Percentiles rank a stretch among this genome's conserved stretches.
These are phyloP conservation scores for Globisporangium megalacanthum DNA, from an alignment of 352 stramenopile genomes.

Conservation along the genomic window DNA sequence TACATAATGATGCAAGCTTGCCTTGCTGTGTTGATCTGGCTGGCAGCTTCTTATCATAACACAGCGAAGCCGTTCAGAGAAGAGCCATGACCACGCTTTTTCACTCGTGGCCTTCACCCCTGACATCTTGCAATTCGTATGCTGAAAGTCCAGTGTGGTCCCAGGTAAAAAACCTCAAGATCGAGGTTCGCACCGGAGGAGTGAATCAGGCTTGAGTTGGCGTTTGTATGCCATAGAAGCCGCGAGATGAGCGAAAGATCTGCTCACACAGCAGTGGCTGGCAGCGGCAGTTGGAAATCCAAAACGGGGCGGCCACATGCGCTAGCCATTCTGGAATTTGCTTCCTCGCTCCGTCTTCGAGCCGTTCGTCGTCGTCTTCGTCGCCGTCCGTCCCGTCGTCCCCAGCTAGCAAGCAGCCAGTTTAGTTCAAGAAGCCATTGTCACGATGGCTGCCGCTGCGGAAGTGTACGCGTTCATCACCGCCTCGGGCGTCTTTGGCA, in stretches of 20 bases:
- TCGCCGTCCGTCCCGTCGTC: background rate
- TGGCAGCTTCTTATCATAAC: too few relatives aligned
- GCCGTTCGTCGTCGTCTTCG: slow-evolving; percentile 7
- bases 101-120: background rate
- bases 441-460: slow-evolving; percentile 41
- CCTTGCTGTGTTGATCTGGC: too few relatives aligned
- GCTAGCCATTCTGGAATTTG: slow-evolving; percentile 68
- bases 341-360: slow-evolving; percentile 18
- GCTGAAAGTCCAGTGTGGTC: background rate
- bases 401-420: background rate
- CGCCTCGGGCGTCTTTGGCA: slow-evolving; percentile 59
- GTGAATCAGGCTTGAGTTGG: slow-evolving; percentile 11
- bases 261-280: slow-evolving; percentile 5
- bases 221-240: slow-evolving; percentile 25
- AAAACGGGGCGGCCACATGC: background rate
- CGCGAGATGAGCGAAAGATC: slow-evolving; percentile 8
- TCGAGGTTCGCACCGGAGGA: background rate
- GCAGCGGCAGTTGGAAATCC: slow-evolving; percentile 15
- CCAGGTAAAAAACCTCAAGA: background rate
- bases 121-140: background rate
- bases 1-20: too few relatives aligned
- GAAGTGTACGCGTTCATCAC: slow-evolving; percentile 71
- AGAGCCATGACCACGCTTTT: background rate
- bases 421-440: slow-evolving; percentile 4
- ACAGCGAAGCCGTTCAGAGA: slow-evolving; percentile 1